Evolutionary conservation across 495 filamentous ascomycete species (phyloP).

Genomic region (Annulohypoxylon stygium): DNA sequence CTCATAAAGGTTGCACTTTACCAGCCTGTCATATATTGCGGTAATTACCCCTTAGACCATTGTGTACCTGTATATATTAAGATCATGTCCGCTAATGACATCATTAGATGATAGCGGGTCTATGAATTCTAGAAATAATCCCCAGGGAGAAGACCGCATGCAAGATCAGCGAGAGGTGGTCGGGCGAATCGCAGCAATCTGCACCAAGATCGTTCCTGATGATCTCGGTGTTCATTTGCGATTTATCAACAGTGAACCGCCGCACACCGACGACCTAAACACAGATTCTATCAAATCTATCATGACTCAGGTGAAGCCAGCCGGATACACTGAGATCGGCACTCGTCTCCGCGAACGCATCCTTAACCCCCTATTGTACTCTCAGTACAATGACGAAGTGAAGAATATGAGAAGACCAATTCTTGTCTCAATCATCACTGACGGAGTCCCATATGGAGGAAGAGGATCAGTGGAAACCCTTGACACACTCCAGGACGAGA

Average conservation of each 20-base stretch:
- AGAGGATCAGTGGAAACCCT: slow-evolving; percentile 17
- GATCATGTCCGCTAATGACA: slow-evolving; percentile 8
- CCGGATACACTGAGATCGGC: slow-evolving; percentile 35
- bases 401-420: slow-evolving; percentile 29
- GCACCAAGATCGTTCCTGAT: slow-evolving; percentile 41
- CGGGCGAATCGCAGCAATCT: slow-evolving; percentile 29
- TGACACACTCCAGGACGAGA: slow-evolving; percentile 35
- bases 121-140: slow-evolving; percentile 27
- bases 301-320: slow-evolving; percentile 23
- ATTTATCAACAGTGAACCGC: slow-evolving; percentile 29
- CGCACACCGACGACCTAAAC: slow-evolving; percentile 19
- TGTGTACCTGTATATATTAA: background rate
- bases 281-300: slow-evolving; percentile 15
- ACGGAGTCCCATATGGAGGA: slow-evolving; percentile 31
- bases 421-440: slow-evolving; percentile 40
- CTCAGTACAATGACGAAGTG: slow-evolving; percentile 26
- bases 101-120: slow-evolving; percentile 37
- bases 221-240: slow-evolving; percentile 38
- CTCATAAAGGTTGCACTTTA: slow-evolving; percentile 39
- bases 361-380: slow-evolving; percentile 32
- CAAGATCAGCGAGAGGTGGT: slow-evolving; percentile 36
- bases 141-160: slow-evolving; percentile 31
- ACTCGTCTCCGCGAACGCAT: slow-evolving; percentile 32
- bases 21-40: slow-evolving; percentile 43
- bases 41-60: slow-evolving; percentile 9